Evolutionary conservation across 306 rosid species (phyloP), one percentile per base, ranked within the genome.

Genomic region (Potentilla sterilis): DNA sequence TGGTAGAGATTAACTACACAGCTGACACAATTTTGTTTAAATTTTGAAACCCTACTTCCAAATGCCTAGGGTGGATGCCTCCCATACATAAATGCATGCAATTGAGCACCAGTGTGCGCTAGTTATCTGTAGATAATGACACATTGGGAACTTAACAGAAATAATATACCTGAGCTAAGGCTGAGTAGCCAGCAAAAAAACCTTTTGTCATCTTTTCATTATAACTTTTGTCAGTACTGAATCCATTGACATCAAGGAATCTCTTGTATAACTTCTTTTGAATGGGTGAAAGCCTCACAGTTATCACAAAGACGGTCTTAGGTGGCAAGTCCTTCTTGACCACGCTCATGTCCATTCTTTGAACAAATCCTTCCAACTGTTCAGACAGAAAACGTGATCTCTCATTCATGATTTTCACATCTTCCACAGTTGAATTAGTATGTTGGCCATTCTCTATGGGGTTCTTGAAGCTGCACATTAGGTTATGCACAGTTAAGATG

Each of bases 361-460:
- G 99, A 70, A 95, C 97, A 85, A 95, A 95, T 69, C 99, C 99
- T 75, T 95, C 92, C 72, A 95, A 83, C 75, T 92, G 83, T 75
- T 92, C 97, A 77, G 92, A 95, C 69, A 95, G 96, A 69, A 95
- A 89, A 79, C 92, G 97, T 77, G 99, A 95, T 83, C 99, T 90
- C 83, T 95, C 97, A 86, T 92, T 95, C 99, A 95, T 95, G 63
- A 95, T 90, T 85, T 95, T 95, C 81, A 95, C 99, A 76, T 95
- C 99, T 65, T 72, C 86, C 76, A 79, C 81, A 51, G 97, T 95
- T 62, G 97, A 95, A 85, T 95, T 95, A 67, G 97, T 95, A 86
- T 95, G 99, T 72, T 95, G 99, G 61, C 99, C 99, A 68, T 95
- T 90, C 87, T 95, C 96, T 79, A 92, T 95, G 74, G 99, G 99